phyloP scores from a whole-genome alignment of 345 rosid species.

The Eucalyptus cladocalyx region DNA sequence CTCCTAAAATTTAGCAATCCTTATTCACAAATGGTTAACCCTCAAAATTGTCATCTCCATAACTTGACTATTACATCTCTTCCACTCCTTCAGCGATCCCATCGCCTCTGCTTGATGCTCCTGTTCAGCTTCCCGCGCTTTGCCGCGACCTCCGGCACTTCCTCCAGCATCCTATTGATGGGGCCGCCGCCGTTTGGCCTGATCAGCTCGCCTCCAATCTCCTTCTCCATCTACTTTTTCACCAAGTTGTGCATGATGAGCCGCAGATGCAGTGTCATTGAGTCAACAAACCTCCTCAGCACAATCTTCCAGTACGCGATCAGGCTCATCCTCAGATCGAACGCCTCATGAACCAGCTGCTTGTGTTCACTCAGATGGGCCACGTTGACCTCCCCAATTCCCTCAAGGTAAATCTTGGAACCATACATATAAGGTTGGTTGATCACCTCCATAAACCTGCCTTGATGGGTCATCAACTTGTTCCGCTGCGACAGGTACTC shows the following conservation, averaged over 20 bases:
- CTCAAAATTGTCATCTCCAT: too few species aligned
- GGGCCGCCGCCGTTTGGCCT: background rate
- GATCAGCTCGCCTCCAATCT: background rate
- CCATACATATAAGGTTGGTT: background rate
- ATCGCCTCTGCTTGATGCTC: background rate
- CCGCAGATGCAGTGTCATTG: constrained; percentile 4
- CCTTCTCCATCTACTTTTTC: constrained; percentile 2
- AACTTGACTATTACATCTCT: too few species aligned
- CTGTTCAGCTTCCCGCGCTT: constrained; percentile 10
- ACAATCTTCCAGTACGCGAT: constrained; percentile 15
- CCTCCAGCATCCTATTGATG: constrained; percentile 9
- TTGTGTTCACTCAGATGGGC: background rate
- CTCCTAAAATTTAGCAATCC: too few species aligned
- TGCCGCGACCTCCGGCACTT: background rate
- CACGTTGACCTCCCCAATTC: background rate
- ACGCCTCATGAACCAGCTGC: background rate
- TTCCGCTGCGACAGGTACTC: constrained; percentile 9
- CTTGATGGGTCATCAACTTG: background rate
- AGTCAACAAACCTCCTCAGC: constrained; percentile 11
- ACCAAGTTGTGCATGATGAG: background rate
- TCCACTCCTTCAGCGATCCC: too few species aligned
- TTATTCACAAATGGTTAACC: too few species aligned
- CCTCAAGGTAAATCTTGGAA: background rate
- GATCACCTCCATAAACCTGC: background rate
- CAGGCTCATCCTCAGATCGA: constrained; percentile 12